Evolutionary conservation across 106 monocot species (phyloP), one percentile per base, ranked within the genome.

Genomic region (Dendrobium nobile): DNA sequence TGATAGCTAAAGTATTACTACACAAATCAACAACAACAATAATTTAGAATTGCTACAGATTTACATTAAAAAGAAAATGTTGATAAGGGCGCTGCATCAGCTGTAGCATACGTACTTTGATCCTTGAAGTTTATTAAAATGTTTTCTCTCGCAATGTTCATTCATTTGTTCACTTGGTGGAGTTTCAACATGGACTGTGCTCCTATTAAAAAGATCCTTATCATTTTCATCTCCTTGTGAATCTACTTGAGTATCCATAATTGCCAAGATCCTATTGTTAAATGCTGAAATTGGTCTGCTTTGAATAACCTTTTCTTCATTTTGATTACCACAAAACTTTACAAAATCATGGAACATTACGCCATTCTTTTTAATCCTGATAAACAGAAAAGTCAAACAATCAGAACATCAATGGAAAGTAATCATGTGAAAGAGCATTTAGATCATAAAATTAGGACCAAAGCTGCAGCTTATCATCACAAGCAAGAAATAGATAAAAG

Each of bases 241-340:
- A 47, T 27, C 76, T 51, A 24, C 13, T 26, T 48, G 47, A 27
- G 76, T 4, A 76, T 51, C 13, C 24, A 19, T 20, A 42, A 44
- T 24, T 47, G 47, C 48, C 76, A 76, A 51, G 22, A 16, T 76
- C 40, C 0, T 48, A 28, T 41, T 48, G 18, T 48, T 48, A 37
- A 9, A 47, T 24, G 76, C 76, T 48, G 26, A 48, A 76, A 20
- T 48, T 13, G 4, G 48, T 41, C 42, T 43, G 4, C 47, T 51
- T 76, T 76, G 47, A 76, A 75, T 43, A 75, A 70, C 16, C 37
- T 47, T 8, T 76, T 48, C 76, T 15, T 76, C 26, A n/a, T 76
- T 48, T 27, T 47, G 76, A 76, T 15, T 48, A 76, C 27, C 48
- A 48, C 76, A 51, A 26, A 47, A 24, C 22, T 24, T 48, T 51